These are phyloP conservation scores for Zasmidium cellare DNA, from an alignment of 2,329 filamentous ascomycete species.

Conservation along the genomic window DNA sequence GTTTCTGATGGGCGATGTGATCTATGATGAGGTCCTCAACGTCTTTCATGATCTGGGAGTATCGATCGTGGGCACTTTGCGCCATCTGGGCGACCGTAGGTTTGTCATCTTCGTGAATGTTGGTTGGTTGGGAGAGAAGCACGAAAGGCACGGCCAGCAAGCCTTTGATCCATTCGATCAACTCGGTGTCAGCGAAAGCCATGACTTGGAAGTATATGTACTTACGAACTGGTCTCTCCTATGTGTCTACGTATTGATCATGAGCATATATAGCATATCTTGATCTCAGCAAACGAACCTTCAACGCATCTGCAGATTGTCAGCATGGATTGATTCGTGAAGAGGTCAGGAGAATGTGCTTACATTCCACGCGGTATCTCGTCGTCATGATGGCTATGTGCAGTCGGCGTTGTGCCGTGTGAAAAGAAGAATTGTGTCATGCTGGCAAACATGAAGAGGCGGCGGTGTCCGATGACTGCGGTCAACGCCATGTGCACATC, in stretches of 20 bases:
- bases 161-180: slow-evolving; percentile 74
- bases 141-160: slow-evolving; percentile 94
- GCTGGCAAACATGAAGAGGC: not conserved
- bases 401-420: not conserved
- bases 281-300: slow-evolving; percentile 45
- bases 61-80: slow-evolving; percentile 78
- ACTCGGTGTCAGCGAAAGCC: slow-evolving; percentile 50
- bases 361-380: slow-evolving; percentile 41
- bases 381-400: slow-evolving; percentile 35
- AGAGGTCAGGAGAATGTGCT: slow-evolving; percentile 4
- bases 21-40: slow-evolving; percentile 90
- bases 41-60: slow-evolving; percentile 92
- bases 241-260: slow-evolving; percentile 66
- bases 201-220: slow-evolving; percentile 32
- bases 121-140: slow-evolving; percentile 90
- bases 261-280: not conserved
- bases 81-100: slow-evolving; percentile 65
- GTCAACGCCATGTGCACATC: not conserved
- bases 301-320: slow-evolving; percentile 59
- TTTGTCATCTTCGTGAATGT: slow-evolving; percentile 71
- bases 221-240: slow-evolving; percentile 85
- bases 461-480: not conserved
- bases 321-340: not conserved
- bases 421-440: not conserved
- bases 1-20: slow-evolving; percentile 75